A percentile compares a stretch with the other conserved stretches of the same genome.
phyloP scores from a whole-genome alignment of 2,329 filamentous ascomycete genomes.

The Colletotrichum tropicicola region DNA sequence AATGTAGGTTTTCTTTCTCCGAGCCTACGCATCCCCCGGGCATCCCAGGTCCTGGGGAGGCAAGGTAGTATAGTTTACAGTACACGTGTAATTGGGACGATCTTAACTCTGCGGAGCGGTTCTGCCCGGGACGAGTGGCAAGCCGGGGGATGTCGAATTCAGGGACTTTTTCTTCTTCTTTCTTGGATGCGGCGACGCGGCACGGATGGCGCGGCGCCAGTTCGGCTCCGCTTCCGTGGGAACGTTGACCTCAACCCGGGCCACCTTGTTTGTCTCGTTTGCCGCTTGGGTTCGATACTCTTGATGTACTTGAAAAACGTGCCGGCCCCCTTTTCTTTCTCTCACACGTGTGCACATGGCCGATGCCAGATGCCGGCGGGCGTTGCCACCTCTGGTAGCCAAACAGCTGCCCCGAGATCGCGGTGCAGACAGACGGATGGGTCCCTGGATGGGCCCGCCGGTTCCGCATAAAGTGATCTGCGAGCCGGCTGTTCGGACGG shows the following conservation, averaged over 20 bases:
- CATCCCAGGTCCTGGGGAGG: no score
- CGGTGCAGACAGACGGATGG: not conserved
- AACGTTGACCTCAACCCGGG: not conserved
- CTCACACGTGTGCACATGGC: no score
- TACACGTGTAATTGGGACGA: not conserved
- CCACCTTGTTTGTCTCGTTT: not conserved
- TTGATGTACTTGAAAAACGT: no score
- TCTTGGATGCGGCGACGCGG: not conserved
- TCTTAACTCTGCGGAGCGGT: not conserved
- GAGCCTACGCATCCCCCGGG: no score
- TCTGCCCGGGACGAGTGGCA: not conserved
- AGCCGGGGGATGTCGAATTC: not conserved
- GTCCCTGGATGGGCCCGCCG: not conserved
- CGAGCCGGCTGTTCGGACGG: conserved; percentile 13
- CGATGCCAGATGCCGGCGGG: no score
- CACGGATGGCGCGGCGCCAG: not conserved
- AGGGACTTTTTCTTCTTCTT: not conserved
- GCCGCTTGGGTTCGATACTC: not conserved
- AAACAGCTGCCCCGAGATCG: not conserved
- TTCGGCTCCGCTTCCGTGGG: conserved; percentile 4
- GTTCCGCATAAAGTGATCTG: conserved; percentile 25
- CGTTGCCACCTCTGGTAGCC: no score
- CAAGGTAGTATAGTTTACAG: not conserved
- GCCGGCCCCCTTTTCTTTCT: no score
- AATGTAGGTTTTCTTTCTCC: not conserved